Conservation (phyloP, 768 basidiomycete genomes). For the Leccinum sublutescens region DNA sequence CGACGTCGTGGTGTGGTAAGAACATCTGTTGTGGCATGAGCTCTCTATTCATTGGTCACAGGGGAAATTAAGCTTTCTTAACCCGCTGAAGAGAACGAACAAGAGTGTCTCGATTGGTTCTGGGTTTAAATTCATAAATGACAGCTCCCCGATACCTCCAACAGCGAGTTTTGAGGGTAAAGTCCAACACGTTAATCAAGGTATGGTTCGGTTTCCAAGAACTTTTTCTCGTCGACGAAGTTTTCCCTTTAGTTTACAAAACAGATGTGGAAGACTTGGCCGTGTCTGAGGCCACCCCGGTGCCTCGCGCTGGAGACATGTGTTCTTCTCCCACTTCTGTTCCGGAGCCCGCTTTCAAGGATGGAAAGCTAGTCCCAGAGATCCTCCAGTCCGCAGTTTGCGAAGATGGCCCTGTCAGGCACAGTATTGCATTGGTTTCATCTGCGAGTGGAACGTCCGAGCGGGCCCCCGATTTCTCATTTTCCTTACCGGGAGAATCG, state of each 20-base stretch:
- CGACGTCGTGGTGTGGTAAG: slow-evolving; percentile 49
- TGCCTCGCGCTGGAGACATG: background rate
- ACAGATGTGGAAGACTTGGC: slow-evolving; percentile 24
- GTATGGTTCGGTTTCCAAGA: slow-evolving; percentile 10
- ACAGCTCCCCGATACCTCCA: slow-evolving; percentile 23
- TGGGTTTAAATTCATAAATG: slow-evolving; percentile 21
- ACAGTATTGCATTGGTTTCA: background rate
- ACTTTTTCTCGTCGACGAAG: background rate
- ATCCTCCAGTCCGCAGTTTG: background rate
- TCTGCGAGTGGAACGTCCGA: background rate
- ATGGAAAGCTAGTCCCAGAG: background rate
- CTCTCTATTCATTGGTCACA: slow-evolving; percentile 10
- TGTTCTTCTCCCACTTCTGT: background rate
- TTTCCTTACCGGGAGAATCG: background rate
- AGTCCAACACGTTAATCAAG: slow-evolving; percentile 30
- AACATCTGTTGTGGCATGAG: background rate
- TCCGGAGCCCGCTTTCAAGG: background rate
- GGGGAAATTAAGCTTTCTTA: slow-evolving; percentile 33
- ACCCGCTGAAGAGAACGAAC: slow-evolving; percentile 15
- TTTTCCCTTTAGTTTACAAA: slow-evolving; percentile 25
- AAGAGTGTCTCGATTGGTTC: slow-evolving; percentile 29
- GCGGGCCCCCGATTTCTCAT: background rate
- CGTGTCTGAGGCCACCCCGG: background rate
- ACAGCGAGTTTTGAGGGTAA: slow-evolving; percentile 33
- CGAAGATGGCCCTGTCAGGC: background rate